Evolutionary conservation across 2,329 filamentous ascomycete species (phyloP).

Genomic region (Phaeosphaeriaceae sp.): DNA sequence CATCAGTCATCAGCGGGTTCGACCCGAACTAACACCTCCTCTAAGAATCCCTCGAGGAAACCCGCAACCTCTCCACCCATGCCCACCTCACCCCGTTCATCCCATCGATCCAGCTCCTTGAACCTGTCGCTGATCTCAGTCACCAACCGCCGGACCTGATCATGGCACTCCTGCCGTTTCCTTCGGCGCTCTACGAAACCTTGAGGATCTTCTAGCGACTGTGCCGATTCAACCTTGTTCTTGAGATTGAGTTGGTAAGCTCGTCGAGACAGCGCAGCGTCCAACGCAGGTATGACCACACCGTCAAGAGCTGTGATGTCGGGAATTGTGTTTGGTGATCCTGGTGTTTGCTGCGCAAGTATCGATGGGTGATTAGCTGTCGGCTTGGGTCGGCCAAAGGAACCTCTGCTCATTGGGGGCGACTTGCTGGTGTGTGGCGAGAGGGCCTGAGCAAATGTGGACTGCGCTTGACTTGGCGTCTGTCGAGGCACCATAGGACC

Average conservation of each 20-base stretch:
- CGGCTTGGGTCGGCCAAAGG: slow-evolving; percentile 39
- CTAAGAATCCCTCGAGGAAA: slow-evolving; percentile 88
- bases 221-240: slow-evolving; percentile 46
- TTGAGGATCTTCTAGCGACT: slow-evolving; percentile 66
- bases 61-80: slow-evolving; percentile 92
- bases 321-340: slow-evolving; percentile 63
- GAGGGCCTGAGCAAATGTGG: slow-evolving; percentile 13
- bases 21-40: slow-evolving; percentile 91
- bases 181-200: slow-evolving; percentile 38
- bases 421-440: slow-evolving; percentile 23
- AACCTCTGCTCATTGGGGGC: slow-evolving; percentile 33
- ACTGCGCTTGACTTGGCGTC: slow-evolving; percentile 9
- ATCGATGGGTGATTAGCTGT: slow-evolving; percentile 24
- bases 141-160: slow-evolving; percentile 80
- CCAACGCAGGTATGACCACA: slow-evolving; percentile 90
- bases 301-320: slow-evolving; percentile 87
- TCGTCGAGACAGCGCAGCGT: slow-evolving; percentile 86
- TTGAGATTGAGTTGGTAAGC: slow-evolving; percentile 62
- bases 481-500: slow-evolving; percentile 23
- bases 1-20: slow-evolving; percentile 77
- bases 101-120: slow-evolving; percentile 87
- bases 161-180: slow-evolving; percentile 70
- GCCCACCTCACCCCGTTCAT: slow-evolving; percentile 84
- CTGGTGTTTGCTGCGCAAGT: slow-evolving; percentile 51
- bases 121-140: slow-evolving; percentile 84